Percentiles rank a stretch among this genome's conserved stretches.
Conservation (phyloP, 2,329 filamentous ascomycete species). For the Dactylellina cionopaga region DNA sequence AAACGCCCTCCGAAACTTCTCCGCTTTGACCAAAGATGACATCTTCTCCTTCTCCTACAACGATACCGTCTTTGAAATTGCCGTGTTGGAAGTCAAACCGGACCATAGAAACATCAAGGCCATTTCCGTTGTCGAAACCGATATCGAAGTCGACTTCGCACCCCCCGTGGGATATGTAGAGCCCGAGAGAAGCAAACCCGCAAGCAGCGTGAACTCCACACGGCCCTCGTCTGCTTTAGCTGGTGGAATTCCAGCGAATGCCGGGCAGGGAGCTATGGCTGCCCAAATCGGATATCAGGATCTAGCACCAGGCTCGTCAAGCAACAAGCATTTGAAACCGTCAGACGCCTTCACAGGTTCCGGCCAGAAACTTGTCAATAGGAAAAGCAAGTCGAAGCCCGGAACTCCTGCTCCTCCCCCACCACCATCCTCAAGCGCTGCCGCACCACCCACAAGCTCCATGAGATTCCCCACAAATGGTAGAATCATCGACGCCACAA, state of each 20-base stretch:
- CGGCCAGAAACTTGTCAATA: constrained; percentile 83
- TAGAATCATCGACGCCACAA: constrained; percentile 54
- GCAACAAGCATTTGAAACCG: constrained; percentile 51
- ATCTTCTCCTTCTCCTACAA: constrained; percentile 98
- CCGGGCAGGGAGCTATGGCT: constrained; percentile 92
- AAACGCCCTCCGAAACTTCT: constrained; percentile 95
- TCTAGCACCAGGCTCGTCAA: constrained; percentile 82
- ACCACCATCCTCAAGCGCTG: constrained; percentile 60
- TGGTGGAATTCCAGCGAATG: constrained; percentile 71
- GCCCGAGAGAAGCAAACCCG: constrained; percentile 67
- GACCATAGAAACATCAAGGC: constrained; percentile 82
- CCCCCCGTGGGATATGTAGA: constrained; percentile 94
- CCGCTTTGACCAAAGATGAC: constrained; percentile 90
- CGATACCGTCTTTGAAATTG: constrained; percentile 90
- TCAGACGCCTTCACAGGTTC: constrained; percentile 73
- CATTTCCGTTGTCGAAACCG: constrained; percentile 93
- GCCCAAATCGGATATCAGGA: constrained; percentile 96
- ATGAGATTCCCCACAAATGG: constrained; percentile 54
- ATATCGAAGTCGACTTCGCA: constrained; percentile 95
- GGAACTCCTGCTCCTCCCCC: constrained; percentile 67
- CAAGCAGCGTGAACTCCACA: constrained; percentile 72
- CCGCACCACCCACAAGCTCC: constrained; percentile 60
- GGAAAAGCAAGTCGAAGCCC: constrained; percentile 80
- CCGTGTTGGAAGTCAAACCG: constrained; percentile 92
- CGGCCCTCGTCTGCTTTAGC: constrained; percentile 75